These are phyloP conservation scores for Lichenothelia convexa DNA, from an alignment of 495 filamentous ascomycete genomes.

Conservation along the genomic window DNA sequence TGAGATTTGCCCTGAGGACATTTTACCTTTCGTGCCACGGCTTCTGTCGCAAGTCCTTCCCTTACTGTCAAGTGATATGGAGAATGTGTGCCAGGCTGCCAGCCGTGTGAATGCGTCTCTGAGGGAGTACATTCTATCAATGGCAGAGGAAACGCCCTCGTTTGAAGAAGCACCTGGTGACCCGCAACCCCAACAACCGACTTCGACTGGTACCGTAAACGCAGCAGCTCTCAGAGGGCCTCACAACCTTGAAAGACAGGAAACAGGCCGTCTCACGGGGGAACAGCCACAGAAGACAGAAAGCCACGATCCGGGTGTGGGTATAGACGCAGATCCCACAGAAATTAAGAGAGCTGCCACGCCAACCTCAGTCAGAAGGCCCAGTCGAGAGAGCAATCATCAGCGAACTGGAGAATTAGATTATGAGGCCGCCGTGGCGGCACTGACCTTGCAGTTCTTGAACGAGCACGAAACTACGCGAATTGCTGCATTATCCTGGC, in stretches of 20 bases:
- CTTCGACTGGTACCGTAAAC: slow-evolving; percentile 21
- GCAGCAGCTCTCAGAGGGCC: slow-evolving; percentile 21
- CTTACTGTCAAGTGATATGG: slow-evolving; percentile 80
- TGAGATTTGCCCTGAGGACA: slow-evolving; percentile 92
- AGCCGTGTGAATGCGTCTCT: slow-evolving; percentile 75
- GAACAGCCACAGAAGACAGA: slow-evolving; percentile 2
- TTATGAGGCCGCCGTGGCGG: slow-evolving; percentile 92
- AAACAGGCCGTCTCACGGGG: slow-evolving; percentile 5
- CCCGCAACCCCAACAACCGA: slow-evolving; percentile 11
- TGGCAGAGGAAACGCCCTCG: slow-evolving; percentile 56
- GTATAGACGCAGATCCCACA: not conserved
- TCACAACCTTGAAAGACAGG: slow-evolving; percentile 11
- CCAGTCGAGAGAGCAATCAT: slow-evolving; percentile 17
- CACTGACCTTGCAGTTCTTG: slow-evolving; percentile 81
- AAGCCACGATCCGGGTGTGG: slow-evolving; percentile 4
- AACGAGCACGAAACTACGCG: slow-evolving; percentile 94
- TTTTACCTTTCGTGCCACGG: slow-evolving; percentile 84
- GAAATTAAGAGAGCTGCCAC: slow-evolving; percentile 13
- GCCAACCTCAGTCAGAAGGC: too few species aligned
- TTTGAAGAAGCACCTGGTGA: slow-evolving; percentile 20
- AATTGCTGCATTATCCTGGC: slow-evolving; percentile 84
- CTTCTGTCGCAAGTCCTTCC: slow-evolving; percentile 84
- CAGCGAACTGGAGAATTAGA: slow-evolving; percentile 57
- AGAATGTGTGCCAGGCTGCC: slow-evolving; percentile 74
- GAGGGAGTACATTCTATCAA: slow-evolving; percentile 75